phyloP scores from a whole-genome alignment of 108 stramenopile species.

The Mediolabrus comicus region DNA sequence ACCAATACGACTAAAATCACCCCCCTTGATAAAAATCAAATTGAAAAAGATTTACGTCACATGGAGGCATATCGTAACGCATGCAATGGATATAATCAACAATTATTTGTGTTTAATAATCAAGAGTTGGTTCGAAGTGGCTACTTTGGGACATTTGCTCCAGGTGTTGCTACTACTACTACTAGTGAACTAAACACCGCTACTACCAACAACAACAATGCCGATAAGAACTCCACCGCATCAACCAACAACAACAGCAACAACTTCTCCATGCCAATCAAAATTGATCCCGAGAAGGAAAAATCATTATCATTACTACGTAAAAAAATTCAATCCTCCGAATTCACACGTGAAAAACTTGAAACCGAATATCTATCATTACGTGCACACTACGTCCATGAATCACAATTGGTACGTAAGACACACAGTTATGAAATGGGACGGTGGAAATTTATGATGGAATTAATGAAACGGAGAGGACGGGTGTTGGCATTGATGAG shows the following conservation, averaged over 20 bases:
- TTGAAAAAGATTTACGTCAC: constrained; percentile 80
- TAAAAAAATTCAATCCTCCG: constrained; percentile 69
- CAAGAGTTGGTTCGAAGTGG: constrained; percentile 42
- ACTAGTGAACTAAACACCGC: not conserved
- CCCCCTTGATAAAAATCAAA: constrained; percentile 52
- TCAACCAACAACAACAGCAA: not conserved
- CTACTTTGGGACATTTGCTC: constrained; percentile 46
- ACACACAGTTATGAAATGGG: constrained; percentile 47
- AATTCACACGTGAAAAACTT: constrained; percentile 71
- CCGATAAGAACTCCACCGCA: not conserved
- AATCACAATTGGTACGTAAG: constrained; percentile 56
- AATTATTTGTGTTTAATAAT: constrained; percentile 69
- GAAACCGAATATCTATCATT: constrained; percentile 81
- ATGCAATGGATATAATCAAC: constrained; percentile 69
- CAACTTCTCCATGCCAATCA: constrained; percentile 65
- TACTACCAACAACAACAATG: not conserved
- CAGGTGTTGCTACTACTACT: not conserved
- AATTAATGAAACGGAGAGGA: constrained; percentile 50
- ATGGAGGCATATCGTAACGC: constrained; percentile 82
- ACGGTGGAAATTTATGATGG: constrained; percentile 53
- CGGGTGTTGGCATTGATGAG: constrained; percentile 67
- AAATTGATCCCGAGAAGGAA: constrained; percentile 90
- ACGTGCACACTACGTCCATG: constrained; percentile 78
- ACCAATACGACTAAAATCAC: constrained; percentile 16
- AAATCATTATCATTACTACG: constrained; percentile 72